Base-by-base conservation (phyloP, 2,329 filamentous ascomycete genomes). In the Acephala macrosclerotiorum region DNA sequence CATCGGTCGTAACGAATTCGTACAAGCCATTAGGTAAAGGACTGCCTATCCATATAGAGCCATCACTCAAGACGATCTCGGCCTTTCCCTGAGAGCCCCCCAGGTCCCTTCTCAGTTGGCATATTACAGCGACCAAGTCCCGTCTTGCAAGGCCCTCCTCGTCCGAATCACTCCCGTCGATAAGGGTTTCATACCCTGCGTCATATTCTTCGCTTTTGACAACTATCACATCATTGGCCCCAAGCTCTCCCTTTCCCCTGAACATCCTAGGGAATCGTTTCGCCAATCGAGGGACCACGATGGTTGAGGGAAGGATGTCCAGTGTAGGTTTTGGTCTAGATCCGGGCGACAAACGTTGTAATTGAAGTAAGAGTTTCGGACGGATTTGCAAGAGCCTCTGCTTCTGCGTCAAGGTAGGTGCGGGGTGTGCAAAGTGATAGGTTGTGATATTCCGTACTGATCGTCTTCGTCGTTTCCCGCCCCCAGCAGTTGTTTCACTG, bases 251-350 rank as follows among this genome's bases (percentile, higher is more conserved):
- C 72, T 87, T 88, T 25, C 85, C 84, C 60, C 85, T 83, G 72
- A 91, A 89, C 58, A 91, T 82, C 7, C 86, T 84, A 0, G 89
- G 87, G 68, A 89, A 89, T 7, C 84, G 83, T 73, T 87, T 86
- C 2, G 84, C 81, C 26, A 91, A 78, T 20, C 84, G 82, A 6
- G 88, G 85, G 25, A 88, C 83, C 64, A 87, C 84, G 47, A 90
- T 80, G n/a, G 85, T 86, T 1, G 89, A 87, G 0, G 91, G 90
- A 49, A 93, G 84, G n/a, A 93, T 86, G 71, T 95, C 91, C 69
- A 92, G 88, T 3, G 87, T 85, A 0, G 91, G 91, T 60, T 83
- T 83, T 0, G 90, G 89, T 26, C 91, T 85, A 18, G 81, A 82
- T 67, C 87, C 84, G 47, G 83, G 78, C 1, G 84, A 82, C n/a